Base-by-base conservation (phyloP, 257 asterid genomes). In the Nyctanthes arbortristis region DNA sequence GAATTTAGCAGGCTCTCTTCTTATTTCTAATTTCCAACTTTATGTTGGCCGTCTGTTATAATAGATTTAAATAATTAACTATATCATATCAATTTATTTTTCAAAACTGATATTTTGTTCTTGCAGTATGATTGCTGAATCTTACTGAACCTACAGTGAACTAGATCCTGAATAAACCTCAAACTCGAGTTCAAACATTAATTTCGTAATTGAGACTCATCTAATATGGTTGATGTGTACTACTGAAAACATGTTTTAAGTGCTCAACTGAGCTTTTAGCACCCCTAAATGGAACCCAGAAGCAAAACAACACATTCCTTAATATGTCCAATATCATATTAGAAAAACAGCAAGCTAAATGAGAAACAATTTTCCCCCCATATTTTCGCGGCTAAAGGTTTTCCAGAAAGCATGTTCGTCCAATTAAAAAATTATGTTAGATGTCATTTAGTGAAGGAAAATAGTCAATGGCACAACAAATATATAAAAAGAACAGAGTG, bases 391-490 rank as follows among this genome's bases (percentile, higher is more conserved):
- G n/a, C n/a, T n/a, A n/a, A n/a, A n/a, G n/a, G n/a, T 34, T 62
- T 30, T 71, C 25, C 8, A n/a, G 28, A 56, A 12, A 65, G 59
- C 43, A 56, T 34, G 68, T 62, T 39, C 55, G 33, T 37, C 49
- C 73, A 67, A 36, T 62, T 52, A 24, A 36, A 63, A 49, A 45
- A 2, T 9, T 30, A 30, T 25, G 18, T 24, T 12, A 45, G n/a
- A 61, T 43, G 69, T 75, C 45, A 43, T 33, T 61, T 49, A 20
- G 54, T 11, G 59, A 70, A 67, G 36, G 34, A 47, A 79, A 69
- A 43, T 11, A 6, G 28, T 37, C 40, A 34, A 75, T 49, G 47
- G 65, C 35, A 14, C 55, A 52, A 52, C n/a, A n/a, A n/a, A 20
- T 52, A 24, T 52, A 12, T 10, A 4, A 52, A 52, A 24, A 18